These are phyloP conservation scores for Lepidium aucheri DNA, from an alignment of 345 rosid species.

Conservation along the genomic window DNA sequence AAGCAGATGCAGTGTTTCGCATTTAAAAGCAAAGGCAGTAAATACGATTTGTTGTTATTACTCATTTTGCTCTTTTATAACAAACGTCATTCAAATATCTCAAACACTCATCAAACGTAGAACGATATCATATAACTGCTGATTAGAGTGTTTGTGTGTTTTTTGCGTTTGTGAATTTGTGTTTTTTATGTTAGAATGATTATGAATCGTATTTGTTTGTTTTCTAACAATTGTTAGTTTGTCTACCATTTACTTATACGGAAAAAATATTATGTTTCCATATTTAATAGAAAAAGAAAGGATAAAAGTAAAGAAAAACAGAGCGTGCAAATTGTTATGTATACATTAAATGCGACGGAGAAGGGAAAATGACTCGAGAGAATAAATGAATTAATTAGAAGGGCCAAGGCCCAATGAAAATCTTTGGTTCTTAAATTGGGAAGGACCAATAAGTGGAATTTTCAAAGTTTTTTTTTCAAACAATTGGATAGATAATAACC, in stretches of 20 bases:
- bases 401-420: background rate
- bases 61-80: background rate
- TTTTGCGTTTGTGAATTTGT: background rate
- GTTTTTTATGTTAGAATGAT: background rate
- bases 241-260: background rate
- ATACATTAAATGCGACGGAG: background rate
- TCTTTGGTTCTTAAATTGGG: background rate
- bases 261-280: background rate
- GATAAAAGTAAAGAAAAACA: background rate
- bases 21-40: background rate
- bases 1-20: background rate
- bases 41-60: too few species aligned
- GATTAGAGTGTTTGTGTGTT: background rate
- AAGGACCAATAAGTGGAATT: background rate
- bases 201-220: background rate
- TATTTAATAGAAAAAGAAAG: background rate
- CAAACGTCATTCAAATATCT: background rate
- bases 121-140: background rate
- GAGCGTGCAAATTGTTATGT: conserved; percentile 2
- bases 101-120: background rate
- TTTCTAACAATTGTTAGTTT: background rate
- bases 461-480: too few species aligned
- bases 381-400: background rate
- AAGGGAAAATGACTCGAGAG: conserved; percentile 8
- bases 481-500: too few species aligned